phyloP scores from a whole-genome alignment of 2,329 filamentous ascomycete species.

The Beauveria sp. region DNA sequence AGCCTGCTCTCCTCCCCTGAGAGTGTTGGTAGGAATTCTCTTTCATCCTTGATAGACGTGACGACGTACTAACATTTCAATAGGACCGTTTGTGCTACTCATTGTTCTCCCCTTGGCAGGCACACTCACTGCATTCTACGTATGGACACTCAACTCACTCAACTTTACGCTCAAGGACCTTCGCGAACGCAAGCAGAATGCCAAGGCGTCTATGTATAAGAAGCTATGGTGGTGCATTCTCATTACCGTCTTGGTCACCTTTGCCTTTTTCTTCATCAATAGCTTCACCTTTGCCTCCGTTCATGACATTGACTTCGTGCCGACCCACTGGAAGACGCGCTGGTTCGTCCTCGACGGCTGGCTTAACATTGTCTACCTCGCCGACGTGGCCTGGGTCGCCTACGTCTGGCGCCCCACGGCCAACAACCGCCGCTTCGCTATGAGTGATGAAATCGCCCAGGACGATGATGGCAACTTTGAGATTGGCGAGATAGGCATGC shows the following conservation, averaged over 20 bases:
- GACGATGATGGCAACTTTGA: conserved; percentile 95
- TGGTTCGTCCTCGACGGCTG: conserved; percentile 98
- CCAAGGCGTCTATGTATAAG: conserved; percentile 93
- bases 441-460: conserved; percentile 98
- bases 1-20: conserved; percentile 86
- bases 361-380: conserved; percentile 93
- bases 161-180: conserved; percentile 94
- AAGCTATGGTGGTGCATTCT: conserved; percentile 98
- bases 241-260: conserved; percentile 86
- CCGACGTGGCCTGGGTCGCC: conserved; percentile 85
- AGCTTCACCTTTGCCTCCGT: conserved; percentile 88
- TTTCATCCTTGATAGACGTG: neutral
- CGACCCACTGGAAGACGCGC: conserved; percentile 91
- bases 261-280: conserved; percentile 98
- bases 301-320: conserved; percentile 80
- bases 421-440: conserved; percentile 94
- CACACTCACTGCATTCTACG: conserved; percentile 92
- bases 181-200: conserved; percentile 85
- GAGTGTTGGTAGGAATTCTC: conserved; percentile 52
- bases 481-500: conserved; percentile 81
- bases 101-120: conserved; percentile 88
- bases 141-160: conserved; percentile 95
- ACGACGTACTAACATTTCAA: conserved; percentile 14
- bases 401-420: conserved; percentile 95
- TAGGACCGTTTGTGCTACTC: conserved; percentile 80